Base-by-base conservation (phyloP, 2,329 filamentous ascomycete species). In the Talaromyces sp. region DNA sequence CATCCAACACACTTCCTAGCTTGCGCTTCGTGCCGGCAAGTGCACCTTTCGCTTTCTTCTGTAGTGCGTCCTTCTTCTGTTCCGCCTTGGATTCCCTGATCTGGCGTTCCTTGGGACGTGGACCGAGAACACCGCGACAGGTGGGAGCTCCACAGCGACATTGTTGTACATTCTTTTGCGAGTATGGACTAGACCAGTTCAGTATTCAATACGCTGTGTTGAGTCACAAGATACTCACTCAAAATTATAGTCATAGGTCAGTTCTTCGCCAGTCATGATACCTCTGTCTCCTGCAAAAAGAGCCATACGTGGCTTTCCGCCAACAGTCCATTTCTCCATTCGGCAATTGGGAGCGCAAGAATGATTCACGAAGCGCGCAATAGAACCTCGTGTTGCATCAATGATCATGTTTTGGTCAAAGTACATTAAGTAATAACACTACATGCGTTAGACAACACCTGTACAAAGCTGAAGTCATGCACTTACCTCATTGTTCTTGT, bases 351-450 rank as follows among this genome's bases (percentile, higher is more conserved):
- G 95, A 63, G 91, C 89, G 78, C 95, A 99, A 18, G 92, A 96
- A 76, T 99, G 95, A 74, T 99, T 99, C 74, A 99, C 93, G 75
- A 99, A 99, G 62, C 95, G 90, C 71, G 95, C 93, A 76, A 98
- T 96, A 67, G 91, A 96, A 70, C 95, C 95, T 62, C 91, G 92
- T 31, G 93, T 97, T 37, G 93, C 95, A 79, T 99, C 95, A 67
- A 99, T 96, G 70, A 98, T 96, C 87, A 98, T 95, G 76, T 96
- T 95, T 76, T 97, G 92, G 73, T 98, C 93, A 73, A 98, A 97
- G 62, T 92, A 92, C 95, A 99, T 99, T 57, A 99, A 82, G 76
- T 99, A 99, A 77, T 96, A 98, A 77, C 92, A 96, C 91, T 96
- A 70, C 46, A 59, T 31, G 44, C 67, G 42, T 66, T 61, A 56